Evolutionary conservation across 2,329 filamentous ascomycete genomes (phyloP), one percentile per base, ranked within the genome.

Genomic region (Stemphylium beticola): DNA sequence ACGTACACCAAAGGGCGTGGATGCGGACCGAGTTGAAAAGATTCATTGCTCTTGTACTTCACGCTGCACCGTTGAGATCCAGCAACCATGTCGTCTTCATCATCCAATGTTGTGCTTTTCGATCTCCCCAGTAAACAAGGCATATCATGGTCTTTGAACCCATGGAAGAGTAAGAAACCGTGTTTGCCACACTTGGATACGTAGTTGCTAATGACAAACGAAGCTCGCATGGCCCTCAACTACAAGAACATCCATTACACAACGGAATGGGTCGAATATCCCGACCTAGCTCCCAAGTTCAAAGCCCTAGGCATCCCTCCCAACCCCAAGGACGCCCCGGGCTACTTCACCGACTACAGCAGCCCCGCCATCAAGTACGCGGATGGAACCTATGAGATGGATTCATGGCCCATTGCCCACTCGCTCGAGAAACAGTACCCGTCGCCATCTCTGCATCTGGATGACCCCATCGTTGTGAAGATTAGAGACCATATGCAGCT

Each of bases 201-300:
- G 4, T 1, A 12, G n/a, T 2, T 24, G 33, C 37, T 41, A 26
- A 57, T 64, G 15, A 55, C 39, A 12, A 17, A 1, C 38, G 12
- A 22, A 90, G 87, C 84, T 39, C 86, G 88, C 1, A 74, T 91
- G 51, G 68, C 82, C 2, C 75, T 91, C 39, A 91, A 90, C 75
- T 89, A 82, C 76, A 91, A 91, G 70, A 78, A 78, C 1, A 71
- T 91, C 12, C 80, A 85, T 40, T 91, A 91, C 76, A 81, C 82
- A 67, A 91, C 87, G 0, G 78, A 87, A 79, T 91, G 87, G 86
- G 74, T 86, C 14, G 86, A 90, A 66, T 90, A 89, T 61, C 87
- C 87, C 0, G 83, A 90, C 32, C 79, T 92, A 55, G 81, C 78
- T 52, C 74, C 83, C 1, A 82, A 72, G 2, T 76, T 90, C 44